phyloP scores from a whole-genome alignment of 805 yeast species.

The Saccharomycopsis babjevae region DNA sequence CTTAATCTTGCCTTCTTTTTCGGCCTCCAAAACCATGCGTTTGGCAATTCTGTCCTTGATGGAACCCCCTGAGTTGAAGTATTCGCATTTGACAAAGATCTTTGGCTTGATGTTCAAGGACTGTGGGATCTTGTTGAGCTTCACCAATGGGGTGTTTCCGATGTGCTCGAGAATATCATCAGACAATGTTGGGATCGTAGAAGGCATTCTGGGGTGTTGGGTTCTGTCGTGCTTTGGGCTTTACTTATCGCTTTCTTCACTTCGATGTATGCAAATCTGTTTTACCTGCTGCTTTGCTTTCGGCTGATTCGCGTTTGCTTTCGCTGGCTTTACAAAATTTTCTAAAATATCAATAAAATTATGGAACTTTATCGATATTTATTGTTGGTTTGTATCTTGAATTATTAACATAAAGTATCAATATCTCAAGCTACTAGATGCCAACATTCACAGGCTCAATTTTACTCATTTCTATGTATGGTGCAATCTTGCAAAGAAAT shows the following conservation, averaged over 20 bases:
- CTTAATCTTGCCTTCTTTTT: slow-evolving; percentile 61
- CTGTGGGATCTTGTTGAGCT: slow-evolving; percentile 67
- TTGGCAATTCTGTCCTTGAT: slow-evolving; percentile 84
- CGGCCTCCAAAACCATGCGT: slow-evolving; percentile 81
- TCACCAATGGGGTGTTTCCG: slow-evolving; percentile 78
- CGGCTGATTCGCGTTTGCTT: too few relatives aligned
- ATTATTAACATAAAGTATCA: too few relatives aligned
- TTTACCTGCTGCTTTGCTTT: too few relatives aligned
- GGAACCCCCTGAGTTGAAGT: slow-evolving; percentile 84
- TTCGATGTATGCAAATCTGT: not conserved
- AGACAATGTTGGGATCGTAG: slow-evolving; percentile 29
- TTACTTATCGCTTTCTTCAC: not conserved
- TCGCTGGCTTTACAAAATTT: too few relatives aligned
- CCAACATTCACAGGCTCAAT: not conserved
- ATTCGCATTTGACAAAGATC: slow-evolving; percentile 65
- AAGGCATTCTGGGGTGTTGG: slow-evolving; percentile 6
- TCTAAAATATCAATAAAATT: too few relatives aligned
- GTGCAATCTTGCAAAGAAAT: not conserved
- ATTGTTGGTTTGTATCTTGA: too few relatives aligned
- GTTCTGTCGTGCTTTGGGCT: not conserved
- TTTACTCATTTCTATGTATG: not conserved
- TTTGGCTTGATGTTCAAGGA: slow-evolving; percentile 64
- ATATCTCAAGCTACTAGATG: too few relatives aligned
- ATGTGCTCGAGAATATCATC: slow-evolving; percentile 61
- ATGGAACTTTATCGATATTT: too few relatives aligned